A percentile compares a stretch with the other conserved stretches of the same genome.
Evolutionary conservation across 257 asterid genomes (phyloP).

Genomic region (Solanum sparsipilum): DNA sequence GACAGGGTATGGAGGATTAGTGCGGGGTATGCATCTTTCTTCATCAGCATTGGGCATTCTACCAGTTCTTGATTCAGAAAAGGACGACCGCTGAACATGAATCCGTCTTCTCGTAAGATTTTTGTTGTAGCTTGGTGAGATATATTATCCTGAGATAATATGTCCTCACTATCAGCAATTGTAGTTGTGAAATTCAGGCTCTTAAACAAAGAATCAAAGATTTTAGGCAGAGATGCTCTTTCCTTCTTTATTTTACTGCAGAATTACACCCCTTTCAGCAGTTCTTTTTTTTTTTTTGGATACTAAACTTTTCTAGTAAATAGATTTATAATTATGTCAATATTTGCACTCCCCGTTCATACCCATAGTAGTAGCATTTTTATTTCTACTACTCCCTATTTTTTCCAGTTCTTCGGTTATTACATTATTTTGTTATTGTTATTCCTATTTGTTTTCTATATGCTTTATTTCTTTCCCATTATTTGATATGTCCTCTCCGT

Average conservation of each 20-base stretch:
- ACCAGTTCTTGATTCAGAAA: constrained; percentile 56
- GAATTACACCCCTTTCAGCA: not conserved
- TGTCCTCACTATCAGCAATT: not conserved
- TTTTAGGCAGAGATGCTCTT: not conserved
- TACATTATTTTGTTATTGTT: not conserved
- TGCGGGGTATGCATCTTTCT: constrained; percentile 87
- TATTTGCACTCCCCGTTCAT: not conserved
- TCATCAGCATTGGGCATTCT: constrained; percentile 81
- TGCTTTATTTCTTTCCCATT: not conserved
- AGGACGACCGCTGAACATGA: constrained; percentile 27
- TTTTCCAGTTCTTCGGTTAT: not conserved
- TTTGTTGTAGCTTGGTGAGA: not conserved
- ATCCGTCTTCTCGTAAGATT: not conserved
- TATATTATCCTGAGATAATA: not conserved
- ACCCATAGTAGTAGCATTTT: not conserved
- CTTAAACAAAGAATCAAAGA: not conserved
- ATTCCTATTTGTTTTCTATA: not conserved
- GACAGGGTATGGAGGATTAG: constrained; percentile 64
- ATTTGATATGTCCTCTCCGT: not conserved
- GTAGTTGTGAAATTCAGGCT: not conserved
- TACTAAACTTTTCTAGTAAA: not conserved
- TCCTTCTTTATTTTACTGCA: not conserved
- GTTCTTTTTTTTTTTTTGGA: not conserved
- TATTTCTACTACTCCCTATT: not conserved
- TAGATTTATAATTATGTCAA: not conserved